phyloP scores from a whole-genome alignment of 371 early-diverging fungal genomes.

The Coemansia sp. region DNA sequence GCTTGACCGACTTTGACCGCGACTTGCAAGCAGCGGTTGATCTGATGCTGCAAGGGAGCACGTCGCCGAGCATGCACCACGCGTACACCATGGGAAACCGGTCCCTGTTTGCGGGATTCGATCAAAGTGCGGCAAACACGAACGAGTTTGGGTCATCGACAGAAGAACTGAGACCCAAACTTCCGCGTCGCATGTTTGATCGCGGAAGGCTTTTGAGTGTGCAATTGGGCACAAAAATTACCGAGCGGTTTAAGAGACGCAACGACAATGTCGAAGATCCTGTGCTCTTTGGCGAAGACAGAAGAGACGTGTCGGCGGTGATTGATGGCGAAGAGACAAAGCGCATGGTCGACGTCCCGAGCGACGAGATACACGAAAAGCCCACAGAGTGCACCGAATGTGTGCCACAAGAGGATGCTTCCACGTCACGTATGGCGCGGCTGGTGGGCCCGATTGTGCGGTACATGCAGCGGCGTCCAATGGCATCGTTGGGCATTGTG shows the following conservation, averaged over 20 bases:
- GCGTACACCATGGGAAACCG: conserved; percentile 7
- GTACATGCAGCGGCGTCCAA: conserved; percentile 37
- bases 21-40: conserved; percentile 45
- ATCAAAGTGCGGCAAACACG: no score
- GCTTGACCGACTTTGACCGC: conserved; percentile 14
- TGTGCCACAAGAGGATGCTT: background rate
- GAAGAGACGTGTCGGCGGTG: background rate
- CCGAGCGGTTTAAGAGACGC: conserved; percentile 8
- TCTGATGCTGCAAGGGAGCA: conserved; percentile 27
- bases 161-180: background rate
- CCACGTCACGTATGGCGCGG: background rate
- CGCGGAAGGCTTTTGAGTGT: background rate
- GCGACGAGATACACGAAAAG: background rate
- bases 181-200: background rate
- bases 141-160: background rate
- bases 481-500: conserved; percentile 33
- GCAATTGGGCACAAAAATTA: background rate
- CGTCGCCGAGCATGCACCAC: background rate
- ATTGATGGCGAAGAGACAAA: background rate
- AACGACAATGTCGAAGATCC: background rate
- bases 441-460: conserved; percentile 19
- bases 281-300: no score
- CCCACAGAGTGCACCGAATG: conserved; percentile 4
- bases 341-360: background rate
- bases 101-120: background rate